These are phyloP conservation scores for Fusarium newnesense DNA, from an alignment of 2,329 filamentous ascomycete genomes.

Conservation along the genomic window DNA sequence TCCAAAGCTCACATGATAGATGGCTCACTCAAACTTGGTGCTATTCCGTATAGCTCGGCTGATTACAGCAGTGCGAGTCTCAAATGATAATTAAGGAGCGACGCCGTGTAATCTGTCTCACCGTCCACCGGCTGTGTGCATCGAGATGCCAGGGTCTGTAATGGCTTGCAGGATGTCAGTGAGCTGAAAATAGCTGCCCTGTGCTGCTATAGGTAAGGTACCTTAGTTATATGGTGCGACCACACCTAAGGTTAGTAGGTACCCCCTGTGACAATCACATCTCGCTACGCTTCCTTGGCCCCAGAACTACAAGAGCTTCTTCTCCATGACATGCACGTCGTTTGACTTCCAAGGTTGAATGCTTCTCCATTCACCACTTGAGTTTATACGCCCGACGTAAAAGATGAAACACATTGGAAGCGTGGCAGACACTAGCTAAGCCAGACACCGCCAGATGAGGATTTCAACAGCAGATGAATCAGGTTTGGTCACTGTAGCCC, in stretches of 20 bases:
- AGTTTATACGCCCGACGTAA: not conserved
- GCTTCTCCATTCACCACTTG: not conserved
- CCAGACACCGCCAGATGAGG: not conserved
- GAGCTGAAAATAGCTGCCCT: conserved; percentile 24
- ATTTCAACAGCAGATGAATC: not conserved
- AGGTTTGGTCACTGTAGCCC: not conserved
- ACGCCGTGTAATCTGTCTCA: not conserved
- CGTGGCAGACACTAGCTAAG: not conserved
- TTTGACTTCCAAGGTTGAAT: not conserved
- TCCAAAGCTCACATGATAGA: not conserved
- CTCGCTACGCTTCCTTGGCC: not conserved
- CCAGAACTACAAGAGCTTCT: not conserved
- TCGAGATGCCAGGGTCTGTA: conserved; percentile 15
- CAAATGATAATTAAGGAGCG: conserved; percentile 25
- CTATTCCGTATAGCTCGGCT: conserved; percentile 11
- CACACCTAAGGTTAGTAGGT: not conserved
- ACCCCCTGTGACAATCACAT: not conserved
- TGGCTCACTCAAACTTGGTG: not conserved
- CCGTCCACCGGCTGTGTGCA: not conserved
- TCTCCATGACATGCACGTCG: not conserved
- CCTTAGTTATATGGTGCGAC: not conserved
- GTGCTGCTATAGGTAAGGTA: not conserved
- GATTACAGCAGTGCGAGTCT: conserved; percentile 25
- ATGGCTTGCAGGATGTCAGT: conserved; percentile 32
- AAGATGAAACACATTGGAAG: not conserved